Evolutionary conservation across 208 protist genomes (phyloP).

Genomic region (Acanthamoeba triangularis): DNA sequence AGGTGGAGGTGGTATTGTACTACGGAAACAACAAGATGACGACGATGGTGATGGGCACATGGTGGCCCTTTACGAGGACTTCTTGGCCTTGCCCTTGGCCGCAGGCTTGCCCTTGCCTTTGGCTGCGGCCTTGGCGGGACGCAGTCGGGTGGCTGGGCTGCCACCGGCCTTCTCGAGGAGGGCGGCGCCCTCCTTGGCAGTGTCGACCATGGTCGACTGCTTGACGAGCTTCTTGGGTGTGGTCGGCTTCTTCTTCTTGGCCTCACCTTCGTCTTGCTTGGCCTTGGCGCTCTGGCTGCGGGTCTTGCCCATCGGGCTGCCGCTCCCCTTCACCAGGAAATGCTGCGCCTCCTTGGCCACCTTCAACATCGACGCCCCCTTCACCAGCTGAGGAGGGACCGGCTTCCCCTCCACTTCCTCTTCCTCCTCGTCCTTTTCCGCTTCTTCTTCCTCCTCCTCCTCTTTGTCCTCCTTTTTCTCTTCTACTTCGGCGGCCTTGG

Average conservation of each 20-base stretch:
- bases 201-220: neutral
- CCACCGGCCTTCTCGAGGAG: neutral
- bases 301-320: neutral
- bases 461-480: too few species aligned
- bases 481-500: too few species aligned
- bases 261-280: neutral
- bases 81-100: neutral
- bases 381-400: neutral
- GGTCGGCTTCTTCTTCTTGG: neutral
- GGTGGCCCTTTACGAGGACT: neutral
- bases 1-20: neutral
- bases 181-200: neutral
- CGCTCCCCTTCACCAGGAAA: neutral
- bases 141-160: neutral
- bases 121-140: neutral
- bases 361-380: neutral
- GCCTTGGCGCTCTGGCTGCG: constrained; percentile 19
- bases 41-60: neutral
- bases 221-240: neutral
- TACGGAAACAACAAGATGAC: too few species aligned
- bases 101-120: neutral
- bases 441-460: neutral
- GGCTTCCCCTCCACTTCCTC: neutral
- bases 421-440: neutral
- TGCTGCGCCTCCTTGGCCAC: neutral